Conservation (phyloP, 495 filamentous ascomycete species). For the Tetracladium setigerum region DNA sequence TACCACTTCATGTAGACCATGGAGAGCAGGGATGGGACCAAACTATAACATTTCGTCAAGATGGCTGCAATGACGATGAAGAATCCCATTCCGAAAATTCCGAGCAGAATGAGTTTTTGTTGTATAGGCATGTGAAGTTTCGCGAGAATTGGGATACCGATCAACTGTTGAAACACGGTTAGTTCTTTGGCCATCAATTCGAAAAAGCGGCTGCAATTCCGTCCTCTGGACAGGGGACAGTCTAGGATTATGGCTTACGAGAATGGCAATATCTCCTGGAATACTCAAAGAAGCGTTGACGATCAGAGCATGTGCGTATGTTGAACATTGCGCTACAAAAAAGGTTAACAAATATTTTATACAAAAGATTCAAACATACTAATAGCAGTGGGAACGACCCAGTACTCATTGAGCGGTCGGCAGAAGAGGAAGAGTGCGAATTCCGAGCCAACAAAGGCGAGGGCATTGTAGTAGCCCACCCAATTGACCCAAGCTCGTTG, state of each 20-base stretch:
- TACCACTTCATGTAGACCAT: conserved; percentile 28
- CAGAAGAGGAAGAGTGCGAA: conserved; percentile 18
- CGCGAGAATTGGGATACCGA: conserved; percentile 21
- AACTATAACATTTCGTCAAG: conserved; percentile 21
- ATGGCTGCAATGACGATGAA: conserved; percentile 24
- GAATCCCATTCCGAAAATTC: conserved; percentile 24
- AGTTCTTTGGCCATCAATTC: too few species aligned
- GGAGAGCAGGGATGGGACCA: conserved; percentile 34
- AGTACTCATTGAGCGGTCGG: conserved; percentile 19
- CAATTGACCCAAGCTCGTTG: conserved; percentile 17
- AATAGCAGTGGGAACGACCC: conserved; percentile 15
- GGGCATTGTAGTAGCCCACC: conserved; percentile 12
- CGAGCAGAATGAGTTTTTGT: conserved; percentile 16
- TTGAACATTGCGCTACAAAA: conserved; percentile 35
- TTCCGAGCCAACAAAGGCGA: conserved; percentile 15
- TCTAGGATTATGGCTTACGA: not conserved
- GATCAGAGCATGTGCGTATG: conserved; percentile 44
- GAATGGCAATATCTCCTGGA: conserved; percentile 22
- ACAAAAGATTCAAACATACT: not conserved
- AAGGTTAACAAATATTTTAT: conserved; percentile 25
- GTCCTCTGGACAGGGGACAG: too few species aligned
- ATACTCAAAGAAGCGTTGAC: conserved; percentile 33
- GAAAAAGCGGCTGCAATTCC: too few species aligned
- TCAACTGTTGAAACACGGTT: not conserved
- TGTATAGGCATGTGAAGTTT: conserved; percentile 16